Conservation (phyloP, 2,329 filamentous ascomycete species). For the Cercospora citrullina region DNA sequence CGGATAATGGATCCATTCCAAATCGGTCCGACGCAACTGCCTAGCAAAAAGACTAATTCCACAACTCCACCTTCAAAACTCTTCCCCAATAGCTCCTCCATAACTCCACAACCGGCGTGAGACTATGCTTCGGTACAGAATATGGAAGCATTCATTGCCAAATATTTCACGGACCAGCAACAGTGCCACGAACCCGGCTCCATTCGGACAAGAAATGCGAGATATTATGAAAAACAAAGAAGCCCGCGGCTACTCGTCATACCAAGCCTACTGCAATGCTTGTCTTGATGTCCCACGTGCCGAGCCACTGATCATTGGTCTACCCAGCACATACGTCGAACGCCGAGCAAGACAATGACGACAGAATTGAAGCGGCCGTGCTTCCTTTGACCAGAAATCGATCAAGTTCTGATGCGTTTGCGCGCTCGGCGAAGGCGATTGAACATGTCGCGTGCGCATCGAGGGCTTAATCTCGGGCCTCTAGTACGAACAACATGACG, state of each 20-base stretch:
- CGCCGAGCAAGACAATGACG: constrained; percentile 9
- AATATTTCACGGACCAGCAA: background rate
- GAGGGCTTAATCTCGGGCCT: background rate
- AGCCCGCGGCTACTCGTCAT: background rate
- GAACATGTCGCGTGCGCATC: background rate
- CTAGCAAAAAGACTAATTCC: too few relatives aligned
- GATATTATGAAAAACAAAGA: background rate
- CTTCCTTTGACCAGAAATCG: constrained; percentile 1
- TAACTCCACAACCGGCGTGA: background rate
- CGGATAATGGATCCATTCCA: too few relatives aligned
- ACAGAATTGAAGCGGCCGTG: constrained; percentile 4
- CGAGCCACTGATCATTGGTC: background rate
- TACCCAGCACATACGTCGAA: background rate
- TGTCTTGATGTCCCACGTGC: constrained; percentile 7
- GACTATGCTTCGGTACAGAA: background rate
- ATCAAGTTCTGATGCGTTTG: background rate
- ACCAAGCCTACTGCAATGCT: constrained; percentile 8
- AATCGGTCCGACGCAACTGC: too few relatives aligned
- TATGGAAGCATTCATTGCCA: background rate
- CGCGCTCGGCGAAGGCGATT: background rate
- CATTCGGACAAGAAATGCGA: background rate
- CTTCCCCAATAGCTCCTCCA: background rate
- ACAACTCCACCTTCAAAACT: background rate
- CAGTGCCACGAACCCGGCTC: background rate
- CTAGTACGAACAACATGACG: constrained; percentile 5